A percentile compares a stretch with the other conserved stretches of the same genome.
phyloP scores from a whole-genome alignment of 176 grass and related monocot genomes.

The Dactylis glomerata region DNA sequence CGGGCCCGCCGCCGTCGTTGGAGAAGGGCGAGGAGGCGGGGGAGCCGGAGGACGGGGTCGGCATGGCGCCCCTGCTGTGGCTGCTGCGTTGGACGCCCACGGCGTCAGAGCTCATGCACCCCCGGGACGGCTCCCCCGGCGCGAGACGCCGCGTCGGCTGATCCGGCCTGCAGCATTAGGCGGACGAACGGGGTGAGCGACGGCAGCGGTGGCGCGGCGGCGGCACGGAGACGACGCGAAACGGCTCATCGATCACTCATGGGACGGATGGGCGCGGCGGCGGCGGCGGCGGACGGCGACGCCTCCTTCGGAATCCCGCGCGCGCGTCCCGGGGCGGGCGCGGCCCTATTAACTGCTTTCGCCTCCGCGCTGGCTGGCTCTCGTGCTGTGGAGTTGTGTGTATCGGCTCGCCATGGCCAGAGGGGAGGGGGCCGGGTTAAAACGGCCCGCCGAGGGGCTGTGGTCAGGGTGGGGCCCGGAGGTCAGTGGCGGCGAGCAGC shows the following conservation, averaged over 20 bases:
- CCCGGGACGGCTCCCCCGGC: background rate
- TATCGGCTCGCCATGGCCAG: background rate
- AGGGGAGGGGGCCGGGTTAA: background rate
- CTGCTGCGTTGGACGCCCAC: background rate
- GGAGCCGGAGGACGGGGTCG: conserved; percentile 16
- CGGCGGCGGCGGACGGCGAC: background rate
- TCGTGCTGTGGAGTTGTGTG: background rate
- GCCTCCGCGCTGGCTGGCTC: background rate
- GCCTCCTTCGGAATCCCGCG: background rate
- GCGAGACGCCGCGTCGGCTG: background rate
- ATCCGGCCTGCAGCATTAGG: conserved; percentile 39
- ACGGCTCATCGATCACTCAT: conserved; percentile 6
- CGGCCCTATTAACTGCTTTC: background rate
- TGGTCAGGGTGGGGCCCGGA: background rate
- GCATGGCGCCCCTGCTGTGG: conserved; percentile 27
- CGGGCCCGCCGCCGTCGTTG: background rate
- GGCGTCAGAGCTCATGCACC: conserved; percentile 36
- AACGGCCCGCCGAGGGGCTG: background rate
- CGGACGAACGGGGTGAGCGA: conserved; percentile 26
- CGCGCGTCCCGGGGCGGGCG: conserved; percentile 10
- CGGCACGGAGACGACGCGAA: background rate
- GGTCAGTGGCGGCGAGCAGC: background rate
- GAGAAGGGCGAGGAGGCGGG: conserved; percentile 27
- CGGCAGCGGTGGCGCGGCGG: background rate
- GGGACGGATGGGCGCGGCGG: background rate